These are phyloP conservation scores for Penicillium sp. DNA, from an alignment of 2,329 filamentous ascomycete species.

Conservation along the genomic window DNA sequence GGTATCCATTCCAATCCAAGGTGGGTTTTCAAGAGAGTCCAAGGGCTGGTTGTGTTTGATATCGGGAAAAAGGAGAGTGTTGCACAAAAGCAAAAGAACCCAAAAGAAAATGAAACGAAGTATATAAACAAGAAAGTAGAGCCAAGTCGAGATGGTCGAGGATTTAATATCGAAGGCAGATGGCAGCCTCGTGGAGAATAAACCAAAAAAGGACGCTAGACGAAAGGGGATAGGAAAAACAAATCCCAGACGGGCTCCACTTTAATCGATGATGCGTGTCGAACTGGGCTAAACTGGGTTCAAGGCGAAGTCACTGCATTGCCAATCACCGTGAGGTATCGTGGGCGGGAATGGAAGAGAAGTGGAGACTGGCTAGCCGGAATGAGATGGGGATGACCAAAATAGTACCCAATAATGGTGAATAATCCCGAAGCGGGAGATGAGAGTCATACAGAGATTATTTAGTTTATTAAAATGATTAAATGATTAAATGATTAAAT, in stretches of 20 bases:
- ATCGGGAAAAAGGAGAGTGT: constrained; percentile 12
- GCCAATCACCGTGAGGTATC: no score
- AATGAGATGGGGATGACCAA: no score
- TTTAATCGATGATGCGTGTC: constrained; percentile 12
- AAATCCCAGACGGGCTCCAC: constrained; percentile 7
- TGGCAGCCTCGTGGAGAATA: constrained; percentile 27
- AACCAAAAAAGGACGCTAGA: constrained; percentile 14
- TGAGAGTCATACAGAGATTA: no score
- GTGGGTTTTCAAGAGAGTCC: constrained; percentile 3
- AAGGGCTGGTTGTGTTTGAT: constrained; percentile 10
- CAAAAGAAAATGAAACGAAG: constrained; percentile 2
- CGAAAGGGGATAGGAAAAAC: constrained; percentile 14
- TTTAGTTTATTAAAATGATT: no score
- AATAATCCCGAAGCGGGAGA: background rate
- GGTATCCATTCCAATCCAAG: constrained; percentile 20
- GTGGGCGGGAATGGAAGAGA: no score
- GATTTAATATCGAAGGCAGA: constrained; percentile 42
- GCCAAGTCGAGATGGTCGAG: constrained; percentile 36
- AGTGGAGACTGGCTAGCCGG: no score
- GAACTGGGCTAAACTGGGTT: background rate
- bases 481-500: no score
- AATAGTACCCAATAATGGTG: no score
- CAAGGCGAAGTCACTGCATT: no score
- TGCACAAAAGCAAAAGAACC: constrained; percentile 3
- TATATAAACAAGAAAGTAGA: background rate